These are phyloP conservation scores for Angophora floribunda DNA, from an alignment of 345 rosid species.

Conservation along the genomic window DNA sequence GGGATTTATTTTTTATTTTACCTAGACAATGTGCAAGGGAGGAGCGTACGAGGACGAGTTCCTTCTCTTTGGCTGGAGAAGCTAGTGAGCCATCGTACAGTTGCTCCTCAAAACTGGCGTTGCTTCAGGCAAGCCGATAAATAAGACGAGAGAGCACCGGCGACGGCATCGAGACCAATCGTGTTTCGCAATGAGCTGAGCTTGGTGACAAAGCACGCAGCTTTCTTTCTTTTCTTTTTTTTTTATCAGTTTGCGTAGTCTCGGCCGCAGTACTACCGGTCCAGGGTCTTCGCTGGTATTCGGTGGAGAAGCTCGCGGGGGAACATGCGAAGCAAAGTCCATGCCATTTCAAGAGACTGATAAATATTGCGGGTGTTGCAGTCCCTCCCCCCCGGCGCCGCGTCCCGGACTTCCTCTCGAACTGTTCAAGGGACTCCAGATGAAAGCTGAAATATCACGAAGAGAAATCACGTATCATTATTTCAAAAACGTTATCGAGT, in stretches of 20 bases:
- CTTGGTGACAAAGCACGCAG: too few species aligned
- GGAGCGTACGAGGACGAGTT: too few species aligned
- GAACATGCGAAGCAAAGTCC: conserved; percentile 89
- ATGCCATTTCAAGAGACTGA: conserved; percentile 16
- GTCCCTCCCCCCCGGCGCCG: conserved; percentile 26
- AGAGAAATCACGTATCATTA: neutral
- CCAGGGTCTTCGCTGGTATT: conserved; percentile 86
- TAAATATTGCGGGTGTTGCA: too few species aligned
- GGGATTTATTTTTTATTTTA: too few species aligned
- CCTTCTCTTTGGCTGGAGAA: too few species aligned
- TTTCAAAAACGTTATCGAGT: neutral
- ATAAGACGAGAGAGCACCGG: neutral
- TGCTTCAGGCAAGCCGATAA: neutral
- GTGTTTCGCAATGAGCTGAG: too few species aligned
- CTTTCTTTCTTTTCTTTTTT: too few species aligned
- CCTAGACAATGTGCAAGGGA: too few species aligned
- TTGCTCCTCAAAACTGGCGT: too few species aligned
- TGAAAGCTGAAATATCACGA: conserved; percentile 45
- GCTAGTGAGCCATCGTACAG: too few species aligned
- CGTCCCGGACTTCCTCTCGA: conserved; percentile 79
- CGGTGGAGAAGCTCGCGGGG: conserved; percentile 94
- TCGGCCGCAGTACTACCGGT: conserved; percentile 8
- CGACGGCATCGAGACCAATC: too few species aligned
- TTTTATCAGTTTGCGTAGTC: too few species aligned
- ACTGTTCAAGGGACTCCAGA: conserved; percentile 79